A percentile compares a stretch with the other conserved stretches of the same genome.
phyloP scores from a whole-genome alignment of 305 asterid species.

The Fraxinus dipetala region DNA sequence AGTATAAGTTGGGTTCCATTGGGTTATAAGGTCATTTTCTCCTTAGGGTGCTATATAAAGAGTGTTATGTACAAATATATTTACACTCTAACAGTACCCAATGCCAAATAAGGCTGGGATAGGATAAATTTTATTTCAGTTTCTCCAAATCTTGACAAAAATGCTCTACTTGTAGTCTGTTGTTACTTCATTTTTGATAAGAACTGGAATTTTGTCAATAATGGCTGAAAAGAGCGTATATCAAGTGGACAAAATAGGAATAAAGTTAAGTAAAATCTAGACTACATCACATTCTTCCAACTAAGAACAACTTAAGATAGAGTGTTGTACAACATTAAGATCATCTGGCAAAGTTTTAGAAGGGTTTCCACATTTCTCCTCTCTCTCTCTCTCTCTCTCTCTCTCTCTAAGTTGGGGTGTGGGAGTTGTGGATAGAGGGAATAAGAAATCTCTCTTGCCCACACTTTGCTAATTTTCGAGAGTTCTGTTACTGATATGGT shows the following conservation, averaged over 20 bases:
- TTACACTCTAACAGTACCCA: not conserved
- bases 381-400: too few relatives aligned
- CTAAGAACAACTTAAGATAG: not conserved
- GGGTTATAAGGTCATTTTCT: not conserved
- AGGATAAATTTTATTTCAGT: not conserved
- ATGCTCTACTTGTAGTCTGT: not conserved
- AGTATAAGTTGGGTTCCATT: not conserved
- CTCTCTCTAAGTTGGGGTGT: not conserved
- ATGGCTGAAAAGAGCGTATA: not conserved
- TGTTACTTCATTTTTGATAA: not conserved
- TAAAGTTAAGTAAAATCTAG: not conserved
- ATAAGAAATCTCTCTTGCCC: not conserved
- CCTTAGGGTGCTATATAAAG: not conserved
- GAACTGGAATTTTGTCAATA: not conserved
- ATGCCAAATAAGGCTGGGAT: not conserved
- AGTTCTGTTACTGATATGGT: slow-evolving; percentile 20
- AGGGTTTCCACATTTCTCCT: not conserved
- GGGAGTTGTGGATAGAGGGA: not conserved
- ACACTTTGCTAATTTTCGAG: slow-evolving; percentile 3
- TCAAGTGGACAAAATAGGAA: not conserved
- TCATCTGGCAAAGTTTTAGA: not conserved
- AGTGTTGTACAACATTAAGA: not conserved
- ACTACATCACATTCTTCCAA: not conserved
- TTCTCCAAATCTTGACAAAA: not conserved
- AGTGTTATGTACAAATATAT: not conserved